phyloP scores from a whole-genome alignment of 202 grass and related monocot genomes.

The Bolboschoenoplectus hybrid region DNA sequence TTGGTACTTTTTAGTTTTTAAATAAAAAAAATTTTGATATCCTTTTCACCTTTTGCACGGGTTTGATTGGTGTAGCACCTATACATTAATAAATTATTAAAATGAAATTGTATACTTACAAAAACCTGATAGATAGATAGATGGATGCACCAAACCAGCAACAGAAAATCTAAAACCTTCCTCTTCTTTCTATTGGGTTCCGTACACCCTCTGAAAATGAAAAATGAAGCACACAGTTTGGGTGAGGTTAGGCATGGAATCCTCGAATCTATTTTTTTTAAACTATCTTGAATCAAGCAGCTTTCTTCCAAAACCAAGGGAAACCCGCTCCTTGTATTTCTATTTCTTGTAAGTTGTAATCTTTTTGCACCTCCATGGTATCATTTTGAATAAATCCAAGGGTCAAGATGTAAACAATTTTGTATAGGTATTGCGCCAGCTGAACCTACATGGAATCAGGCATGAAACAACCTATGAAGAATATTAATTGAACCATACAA shows the following conservation, averaged over 20 bases:
- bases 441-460: neutral
- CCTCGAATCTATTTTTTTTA: neutral
- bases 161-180: neutral
- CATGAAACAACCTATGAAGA: neutral
- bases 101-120: neutral
- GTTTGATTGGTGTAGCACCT: neutral
- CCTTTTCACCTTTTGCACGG: neutral
- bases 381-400: neutral
- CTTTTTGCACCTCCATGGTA: neutral
- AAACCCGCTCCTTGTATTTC: neutral
- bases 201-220: neutral
- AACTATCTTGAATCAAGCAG: conserved; percentile 2
- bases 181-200: neutral
- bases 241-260: neutral
- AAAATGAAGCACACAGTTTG: conserved; percentile 27
- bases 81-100: neutral
- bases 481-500: neutral
- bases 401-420: neutral
- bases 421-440: neutral
- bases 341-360: neutral
- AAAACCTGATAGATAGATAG: neutral
- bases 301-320: conserved; percentile 25
- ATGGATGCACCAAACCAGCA: neutral
- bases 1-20: no score
- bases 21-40: neutral